These are phyloP conservation scores for Rachicladosporium sp. DNA, from an alignment of 2,329 filamentous ascomycete genomes.

Conservation along the genomic window DNA sequence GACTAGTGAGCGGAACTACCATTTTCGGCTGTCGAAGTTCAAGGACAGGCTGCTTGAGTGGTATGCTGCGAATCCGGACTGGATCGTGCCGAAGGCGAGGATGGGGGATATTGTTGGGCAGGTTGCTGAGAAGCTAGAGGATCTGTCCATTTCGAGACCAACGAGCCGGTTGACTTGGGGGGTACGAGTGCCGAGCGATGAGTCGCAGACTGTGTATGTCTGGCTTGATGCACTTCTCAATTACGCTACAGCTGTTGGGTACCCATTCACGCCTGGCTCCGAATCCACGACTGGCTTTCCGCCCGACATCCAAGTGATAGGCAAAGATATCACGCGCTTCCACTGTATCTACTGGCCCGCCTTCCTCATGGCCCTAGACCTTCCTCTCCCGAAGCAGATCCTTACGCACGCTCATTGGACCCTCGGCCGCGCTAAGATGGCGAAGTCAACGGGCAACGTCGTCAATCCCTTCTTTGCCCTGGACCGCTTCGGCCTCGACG, in stretches of 20 bases:
- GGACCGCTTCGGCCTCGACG: conserved; percentile 75
- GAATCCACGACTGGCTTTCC: conserved; percentile 65
- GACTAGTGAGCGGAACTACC: conserved; percentile 87
- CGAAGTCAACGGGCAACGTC: conserved; percentile 87
- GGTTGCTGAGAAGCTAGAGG: conserved; percentile 66
- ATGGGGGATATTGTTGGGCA: conserved; percentile 70
- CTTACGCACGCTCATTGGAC: conserved; percentile 94
- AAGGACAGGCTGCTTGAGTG: conserved; percentile 66
- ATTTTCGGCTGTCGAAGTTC: conserved; percentile 80
- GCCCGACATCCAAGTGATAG: conserved; percentile 80
- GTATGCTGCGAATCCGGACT: conserved; percentile 64
- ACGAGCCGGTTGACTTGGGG: conserved; percentile 71
- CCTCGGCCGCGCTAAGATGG: conserved; percentile 85
- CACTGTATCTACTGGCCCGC: conserved; percentile 98
- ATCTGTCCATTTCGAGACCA: conserved; percentile 82
- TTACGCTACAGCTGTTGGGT: conserved; percentile 80
- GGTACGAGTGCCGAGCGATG: conserved; percentile 73
- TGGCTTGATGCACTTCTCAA: conserved; percentile 96
- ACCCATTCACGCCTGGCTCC: conserved; percentile 60
- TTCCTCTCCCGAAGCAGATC: conserved; percentile 67
- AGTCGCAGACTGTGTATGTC: conserved; percentile 85
- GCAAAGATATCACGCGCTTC: conserved; percentile 93
- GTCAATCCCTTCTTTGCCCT: conserved; percentile 90
- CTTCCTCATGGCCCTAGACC: conserved; percentile 74
- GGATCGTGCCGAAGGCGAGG: conserved; percentile 59